Conservation (phyloP, 345 rosid species). For the Arabis alpina region DNA sequence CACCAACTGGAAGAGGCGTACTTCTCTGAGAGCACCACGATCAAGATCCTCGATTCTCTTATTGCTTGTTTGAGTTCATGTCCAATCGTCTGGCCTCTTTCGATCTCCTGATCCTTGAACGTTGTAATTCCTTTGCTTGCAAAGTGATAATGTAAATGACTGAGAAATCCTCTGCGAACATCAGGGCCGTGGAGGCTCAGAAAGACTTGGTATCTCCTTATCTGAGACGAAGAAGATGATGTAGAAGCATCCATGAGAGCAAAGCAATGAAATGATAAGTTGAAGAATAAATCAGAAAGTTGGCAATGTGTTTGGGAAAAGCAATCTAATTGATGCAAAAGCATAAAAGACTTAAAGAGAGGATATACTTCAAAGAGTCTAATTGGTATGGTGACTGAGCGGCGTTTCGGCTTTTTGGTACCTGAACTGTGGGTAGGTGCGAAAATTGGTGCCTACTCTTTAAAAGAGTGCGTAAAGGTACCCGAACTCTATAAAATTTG, state of each 20-base stretch:
- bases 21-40: conserved; percentile 5
- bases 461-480: no score
- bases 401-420: no score
- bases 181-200: neutral
- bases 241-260: conserved; percentile 4
- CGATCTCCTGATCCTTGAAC: neutral
- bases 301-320: no score
- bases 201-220: neutral
- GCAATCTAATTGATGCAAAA: no score
- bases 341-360: no score
- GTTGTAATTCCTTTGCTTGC: neutral
- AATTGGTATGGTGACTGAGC: no score
- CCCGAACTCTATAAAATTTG: no score
- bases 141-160: neutral
- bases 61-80: neutral
- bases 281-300: no score
- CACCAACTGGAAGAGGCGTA: conserved; percentile 21
- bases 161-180: conserved; percentile 1
- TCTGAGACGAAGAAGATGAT: neutral
- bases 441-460: no score
- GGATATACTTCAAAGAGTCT: no score
- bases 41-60: conserved; percentile 3
- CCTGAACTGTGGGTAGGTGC: no score
- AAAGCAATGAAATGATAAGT: no score
- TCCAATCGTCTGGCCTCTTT: conserved; percentile 12